Evolutionary conservation across 2,329 filamentous ascomycete genomes (phyloP).

Genomic region (Ophiocordyceps polyrhachis-furcata): DNA sequence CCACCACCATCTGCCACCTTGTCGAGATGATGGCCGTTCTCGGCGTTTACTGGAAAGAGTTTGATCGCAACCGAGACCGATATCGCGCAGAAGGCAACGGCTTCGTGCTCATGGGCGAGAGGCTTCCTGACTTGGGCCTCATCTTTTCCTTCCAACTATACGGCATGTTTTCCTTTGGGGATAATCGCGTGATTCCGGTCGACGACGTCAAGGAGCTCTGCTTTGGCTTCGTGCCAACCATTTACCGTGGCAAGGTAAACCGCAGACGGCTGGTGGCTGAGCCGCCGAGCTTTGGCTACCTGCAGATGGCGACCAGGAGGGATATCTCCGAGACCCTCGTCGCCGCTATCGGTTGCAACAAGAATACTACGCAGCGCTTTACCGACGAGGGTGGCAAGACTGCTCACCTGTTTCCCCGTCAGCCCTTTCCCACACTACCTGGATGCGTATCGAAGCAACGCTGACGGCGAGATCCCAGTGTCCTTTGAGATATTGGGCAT

Average conservation of each 20-base stretch:
- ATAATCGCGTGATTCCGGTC: conserved; percentile 32
- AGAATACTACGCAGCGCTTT: conserved; percentile 28
- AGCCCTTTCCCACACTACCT: conserved; percentile 3
- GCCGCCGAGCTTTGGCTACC: conserved; percentile 19
- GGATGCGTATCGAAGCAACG: neutral
- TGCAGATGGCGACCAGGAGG: conserved; percentile 28
- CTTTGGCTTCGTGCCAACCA: conserved; percentile 36
- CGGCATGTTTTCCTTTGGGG: conserved; percentile 26
- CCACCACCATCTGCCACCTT: conserved; percentile 35
- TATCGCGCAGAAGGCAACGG: conserved; percentile 38
- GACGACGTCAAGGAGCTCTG: conserved; percentile 34
- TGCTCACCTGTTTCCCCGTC: conserved; percentile 31
- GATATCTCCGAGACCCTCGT: conserved; percentile 34
- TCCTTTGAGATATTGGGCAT: conserved; percentile 41
- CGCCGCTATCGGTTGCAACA: conserved; percentile 32
- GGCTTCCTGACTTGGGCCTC: conserved; percentile 29
- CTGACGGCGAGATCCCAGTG: conserved; percentile 16
- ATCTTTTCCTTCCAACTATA: conserved; percentile 34
- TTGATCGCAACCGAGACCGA: conserved; percentile 29
- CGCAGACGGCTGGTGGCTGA: conserved; percentile 20
- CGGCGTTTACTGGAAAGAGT: conserved; percentile 40
- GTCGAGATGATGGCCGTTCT: conserved; percentile 34
- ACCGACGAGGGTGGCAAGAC: conserved; percentile 18
- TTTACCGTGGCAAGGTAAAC: conserved; percentile 25
- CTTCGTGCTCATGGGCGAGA: conserved; percentile 27